Percentiles rank a stretch among this genome's conserved stretches.
Conservation (phyloP, 345 rosid species). For the Nasturtium officinale region DNA sequence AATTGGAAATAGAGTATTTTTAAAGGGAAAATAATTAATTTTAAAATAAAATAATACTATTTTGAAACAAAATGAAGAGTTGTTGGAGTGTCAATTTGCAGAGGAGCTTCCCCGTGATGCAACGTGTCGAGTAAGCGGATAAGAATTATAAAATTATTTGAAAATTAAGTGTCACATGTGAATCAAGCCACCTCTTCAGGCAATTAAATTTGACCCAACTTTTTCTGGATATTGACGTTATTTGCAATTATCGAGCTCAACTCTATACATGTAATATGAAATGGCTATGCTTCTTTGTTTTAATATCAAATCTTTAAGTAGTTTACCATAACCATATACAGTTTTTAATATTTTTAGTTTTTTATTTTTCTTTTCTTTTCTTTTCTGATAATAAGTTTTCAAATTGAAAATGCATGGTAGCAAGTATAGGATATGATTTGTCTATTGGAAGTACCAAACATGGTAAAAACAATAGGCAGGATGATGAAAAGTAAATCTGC, state of each 20-base stretch:
- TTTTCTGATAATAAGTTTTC: not conserved
- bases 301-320: not conserved
- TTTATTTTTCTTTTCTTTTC: no score
- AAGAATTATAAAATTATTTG: slow-evolving; percentile 19
- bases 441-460: not conserved
- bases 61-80: slow-evolving; percentile 16
- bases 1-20: no score
- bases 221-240: slow-evolving; percentile 17
- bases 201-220: slow-evolving; percentile 34
- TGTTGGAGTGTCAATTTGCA: slow-evolving; percentile 38
- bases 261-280: not conserved
- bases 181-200: slow-evolving; percentile 29
- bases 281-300: not conserved
- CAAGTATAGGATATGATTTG: not conserved
- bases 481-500: not conserved
- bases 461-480: not conserved
- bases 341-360: not conserved
- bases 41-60: no score
- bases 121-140: slow-evolving; percentile 32
- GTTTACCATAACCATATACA: not conserved
- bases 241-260: slow-evolving; percentile 24
- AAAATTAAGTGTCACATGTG: slow-evolving; percentile 32
- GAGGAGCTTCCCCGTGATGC: slow-evolving; percentile 37
- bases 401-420: not conserved
- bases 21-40: no score